phyloP scores from a whole-genome alignment of 2,329 filamentous ascomycete genomes.

The Ophiostoma sp. region DNA sequence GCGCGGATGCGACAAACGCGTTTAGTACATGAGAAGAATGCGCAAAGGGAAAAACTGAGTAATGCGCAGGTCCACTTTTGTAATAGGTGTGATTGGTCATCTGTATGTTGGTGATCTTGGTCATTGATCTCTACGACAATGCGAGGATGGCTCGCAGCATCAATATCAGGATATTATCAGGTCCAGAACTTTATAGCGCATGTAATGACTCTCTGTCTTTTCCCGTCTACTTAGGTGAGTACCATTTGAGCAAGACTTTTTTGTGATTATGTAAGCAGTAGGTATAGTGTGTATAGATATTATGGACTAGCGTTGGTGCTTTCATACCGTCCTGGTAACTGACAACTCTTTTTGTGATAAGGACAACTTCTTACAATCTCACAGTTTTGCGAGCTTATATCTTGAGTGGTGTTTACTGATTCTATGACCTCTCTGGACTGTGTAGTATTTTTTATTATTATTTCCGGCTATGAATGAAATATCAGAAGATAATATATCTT shows the following conservation, averaged over 20 bases:
- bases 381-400: too few relatives aligned
- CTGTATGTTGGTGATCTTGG: not conserved
- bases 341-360: not conserved
- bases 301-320: too few relatives aligned
- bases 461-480: too few relatives aligned
- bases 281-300: not conserved
- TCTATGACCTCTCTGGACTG: too few relatives aligned
- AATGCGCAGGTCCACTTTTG: not conserved
- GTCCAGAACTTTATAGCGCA: too few relatives aligned
- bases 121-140: not conserved
- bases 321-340: not conserved
- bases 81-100: not conserved
- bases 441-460: too few relatives aligned
- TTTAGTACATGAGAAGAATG: constrained; percentile 1
- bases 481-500: too few relatives aligned
- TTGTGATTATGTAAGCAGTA: not conserved
- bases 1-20: constrained; percentile 20
- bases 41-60: not conserved
- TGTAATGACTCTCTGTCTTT: not conserved
- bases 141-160: too few relatives aligned
- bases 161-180: not conserved
- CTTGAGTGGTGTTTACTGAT: too few relatives aligned
- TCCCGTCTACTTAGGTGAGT: not conserved
- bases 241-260: not conserved
- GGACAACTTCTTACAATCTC: not conserved